A percentile compares a stretch with the other conserved stretches of the same genome.
Evolutionary conservation across 2,329 filamentous ascomycete genomes (phyloP).

Genomic region (Sarocladiaceae sp.): DNA sequence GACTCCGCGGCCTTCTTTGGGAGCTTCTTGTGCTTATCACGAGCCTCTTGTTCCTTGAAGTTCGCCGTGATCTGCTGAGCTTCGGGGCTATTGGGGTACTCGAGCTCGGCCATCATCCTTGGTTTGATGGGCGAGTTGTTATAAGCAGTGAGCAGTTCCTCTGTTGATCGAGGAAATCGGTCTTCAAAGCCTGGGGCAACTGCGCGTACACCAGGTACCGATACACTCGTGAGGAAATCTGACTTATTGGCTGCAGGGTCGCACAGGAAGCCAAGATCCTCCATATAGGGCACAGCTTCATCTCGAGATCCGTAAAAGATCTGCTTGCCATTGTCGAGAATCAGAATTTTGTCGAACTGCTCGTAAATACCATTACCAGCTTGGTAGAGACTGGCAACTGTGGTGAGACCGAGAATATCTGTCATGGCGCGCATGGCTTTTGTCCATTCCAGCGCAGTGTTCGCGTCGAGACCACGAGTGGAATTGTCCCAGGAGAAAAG

Average conservation of each 20-base stretch:
- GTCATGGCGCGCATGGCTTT: slow-evolving; percentile 53
- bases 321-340: slow-evolving; percentile 63
- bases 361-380: slow-evolving; percentile 60
- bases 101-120: too few relatives aligned
- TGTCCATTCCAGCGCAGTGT: slow-evolving; percentile 40
- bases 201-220: slow-evolving; percentile 57
- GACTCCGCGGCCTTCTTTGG: too few relatives aligned
- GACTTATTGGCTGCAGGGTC: slow-evolving; percentile 51
- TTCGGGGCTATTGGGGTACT: too few relatives aligned
- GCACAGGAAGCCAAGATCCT: slow-evolving; percentile 60
- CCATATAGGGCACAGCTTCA: slow-evolving; percentile 63
- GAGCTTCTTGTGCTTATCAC: too few relatives aligned
- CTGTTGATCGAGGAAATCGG: too few relatives aligned
- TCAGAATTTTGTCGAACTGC: slow-evolving; percentile 67
- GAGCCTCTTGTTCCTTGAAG: too few relatives aligned
- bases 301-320: slow-evolving; percentile 61
- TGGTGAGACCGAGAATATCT: slow-evolving; percentile 51
- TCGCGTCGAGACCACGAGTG: neutral
- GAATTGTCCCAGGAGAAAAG: slow-evolving; percentile 8
- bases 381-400: slow-evolving; percentile 64
- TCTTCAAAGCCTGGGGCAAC: too few relatives aligned
- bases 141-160: too few relatives aligned
- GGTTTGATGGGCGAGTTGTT: too few relatives aligned
- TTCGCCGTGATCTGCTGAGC: too few relatives aligned
- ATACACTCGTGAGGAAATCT: slow-evolving; percentile 66